Evolutionary conservation across 2,329 filamentous ascomycete genomes (phyloP).

Genomic region (Exophiala spinifera): DNA sequence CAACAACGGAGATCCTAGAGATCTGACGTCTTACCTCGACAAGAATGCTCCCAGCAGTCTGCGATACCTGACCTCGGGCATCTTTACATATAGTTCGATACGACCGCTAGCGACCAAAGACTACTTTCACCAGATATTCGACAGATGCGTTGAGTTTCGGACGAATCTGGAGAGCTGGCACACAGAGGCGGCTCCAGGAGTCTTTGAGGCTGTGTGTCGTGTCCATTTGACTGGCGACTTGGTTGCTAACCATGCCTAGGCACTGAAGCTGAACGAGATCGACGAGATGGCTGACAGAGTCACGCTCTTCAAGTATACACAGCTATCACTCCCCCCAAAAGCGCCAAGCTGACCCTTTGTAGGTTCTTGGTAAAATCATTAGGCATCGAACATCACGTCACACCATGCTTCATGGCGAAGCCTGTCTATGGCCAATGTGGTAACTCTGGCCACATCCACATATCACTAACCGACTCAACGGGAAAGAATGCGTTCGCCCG

Average conservation of each 20-base stretch:
- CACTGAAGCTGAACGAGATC: constrained; percentile 2
- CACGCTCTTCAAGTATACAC: constrained; percentile 4
- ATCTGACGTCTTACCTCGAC: not conserved
- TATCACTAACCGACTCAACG: constrained; percentile 1
- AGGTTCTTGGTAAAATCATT: constrained; percentile 3
- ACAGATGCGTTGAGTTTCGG: not conserved
- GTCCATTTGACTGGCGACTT: not conserved
- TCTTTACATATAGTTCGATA: constrained; percentile 5
- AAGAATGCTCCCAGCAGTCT: constrained; percentile 4
- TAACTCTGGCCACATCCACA: constrained; percentile 8
- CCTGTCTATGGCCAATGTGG: constrained; percentile 1
- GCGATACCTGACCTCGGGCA: constrained; percentile 4
- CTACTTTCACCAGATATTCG: constrained; percentile 8
- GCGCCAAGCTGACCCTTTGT: not conserved
- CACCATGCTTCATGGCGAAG: constrained; percentile 12
- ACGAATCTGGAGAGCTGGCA: constrained; percentile 6
- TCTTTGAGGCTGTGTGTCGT: constrained; percentile 6
- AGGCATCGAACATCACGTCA: constrained; percentile 3
- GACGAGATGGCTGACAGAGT: constrained; percentile 6
- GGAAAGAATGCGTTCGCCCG: constrained; percentile 81
- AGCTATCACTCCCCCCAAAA: not conserved
- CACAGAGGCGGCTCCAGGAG: constrained; percentile 5
- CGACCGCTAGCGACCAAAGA: not conserved
- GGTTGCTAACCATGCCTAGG: not conserved
- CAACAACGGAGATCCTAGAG: not conserved